These are phyloP conservation scores for Claviceps sp. DNA, from an alignment of 2,329 filamentous ascomycete genomes.

Conservation along the genomic window DNA sequence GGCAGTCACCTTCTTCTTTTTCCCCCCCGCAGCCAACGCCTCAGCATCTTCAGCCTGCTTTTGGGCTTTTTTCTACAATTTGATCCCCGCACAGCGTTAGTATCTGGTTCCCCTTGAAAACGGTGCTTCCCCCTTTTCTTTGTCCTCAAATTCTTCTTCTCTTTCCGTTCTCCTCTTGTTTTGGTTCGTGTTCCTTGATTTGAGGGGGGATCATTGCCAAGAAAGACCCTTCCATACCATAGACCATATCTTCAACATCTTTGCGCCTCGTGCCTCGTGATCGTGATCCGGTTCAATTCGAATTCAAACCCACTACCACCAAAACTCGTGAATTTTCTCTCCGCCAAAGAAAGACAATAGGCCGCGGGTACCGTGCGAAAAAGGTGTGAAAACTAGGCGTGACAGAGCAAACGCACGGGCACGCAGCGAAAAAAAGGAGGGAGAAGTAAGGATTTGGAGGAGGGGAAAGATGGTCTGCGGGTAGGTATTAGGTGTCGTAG, in stretches of 20 bases:
- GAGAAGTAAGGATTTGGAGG: too few relatives aligned
- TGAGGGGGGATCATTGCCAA: not conserved
- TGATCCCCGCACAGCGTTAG: conserved; percentile 5
- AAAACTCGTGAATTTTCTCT: not conserved
- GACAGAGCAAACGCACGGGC: too few relatives aligned
- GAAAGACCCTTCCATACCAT: conserved; percentile 51
- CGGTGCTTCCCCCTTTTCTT: not conserved
- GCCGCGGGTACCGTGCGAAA: too few relatives aligned
- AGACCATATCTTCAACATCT: conserved; percentile 99
- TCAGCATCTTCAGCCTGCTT: conserved; percentile 83
- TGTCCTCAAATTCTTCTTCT: not conserved
- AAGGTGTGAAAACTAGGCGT: too few relatives aligned
- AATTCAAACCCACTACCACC: not conserved
- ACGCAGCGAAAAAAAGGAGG: too few relatives aligned
- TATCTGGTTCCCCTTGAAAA: not conserved
- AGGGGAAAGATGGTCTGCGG: too few relatives aligned
- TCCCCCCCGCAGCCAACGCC: conserved; percentile 53
- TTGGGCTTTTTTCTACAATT: conserved; percentile 78
- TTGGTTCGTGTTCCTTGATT: too few relatives aligned
- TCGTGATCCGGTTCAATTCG: too few relatives aligned
- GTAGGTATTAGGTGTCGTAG: too few relatives aligned
- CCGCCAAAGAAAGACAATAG: too few relatives aligned
- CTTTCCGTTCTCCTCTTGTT: not conserved
- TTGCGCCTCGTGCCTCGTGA: conserved; percentile 20
- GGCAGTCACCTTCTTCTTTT: conserved; percentile 98